Evolutionary conservation across 1,284 basidiomycete genomes (phyloP).

Genomic region (Naganishia albida): DNA sequence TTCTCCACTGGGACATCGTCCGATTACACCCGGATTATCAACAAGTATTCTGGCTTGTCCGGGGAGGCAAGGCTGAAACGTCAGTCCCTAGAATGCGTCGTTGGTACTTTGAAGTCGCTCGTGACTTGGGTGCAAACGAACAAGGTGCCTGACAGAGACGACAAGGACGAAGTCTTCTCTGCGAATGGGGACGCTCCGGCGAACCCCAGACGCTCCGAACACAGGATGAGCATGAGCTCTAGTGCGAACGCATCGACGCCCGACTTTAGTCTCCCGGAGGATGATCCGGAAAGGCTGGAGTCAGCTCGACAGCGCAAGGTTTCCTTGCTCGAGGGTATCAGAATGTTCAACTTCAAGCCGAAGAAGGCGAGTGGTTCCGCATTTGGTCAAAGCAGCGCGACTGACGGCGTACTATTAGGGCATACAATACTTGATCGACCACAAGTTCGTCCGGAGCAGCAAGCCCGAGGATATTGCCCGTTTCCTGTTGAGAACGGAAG

Average conservation of each 20-base stretch:
- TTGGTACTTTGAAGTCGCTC: conserved; percentile 79
- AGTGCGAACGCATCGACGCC: conserved; percentile 63
- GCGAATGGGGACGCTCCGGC: conserved; percentile 35
- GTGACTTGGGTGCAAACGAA: conserved; percentile 63
- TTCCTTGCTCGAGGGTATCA: conserved; percentile 89
- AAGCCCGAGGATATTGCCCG: conserved; percentile 78
- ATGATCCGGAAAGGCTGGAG: conserved; percentile 93
- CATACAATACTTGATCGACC: conserved; percentile 82
- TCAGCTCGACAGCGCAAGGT: conserved; percentile 97
- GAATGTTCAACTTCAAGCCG: conserved; percentile 98
- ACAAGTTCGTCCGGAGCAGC: conserved; percentile 79
- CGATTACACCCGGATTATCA: conserved; percentile 31
- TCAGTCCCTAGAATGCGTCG: conserved; percentile 86
- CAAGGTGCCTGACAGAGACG: conserved; percentile 21
- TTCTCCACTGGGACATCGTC: conserved; percentile 23
- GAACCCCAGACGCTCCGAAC: conserved; percentile 38
- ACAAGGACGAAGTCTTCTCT: conserved; percentile 1
- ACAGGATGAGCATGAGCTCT: conserved; percentile 38
- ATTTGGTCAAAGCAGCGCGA: conserved; percentile 5
- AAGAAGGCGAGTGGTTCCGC: conserved; percentile 66
- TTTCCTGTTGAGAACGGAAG: conserved; percentile 88
- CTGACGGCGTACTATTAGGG: conserved; percentile 59
- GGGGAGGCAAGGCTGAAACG: conserved; percentile 81
- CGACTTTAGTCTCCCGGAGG: conserved; percentile 61
- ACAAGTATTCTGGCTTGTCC: conserved; percentile 65